Base-by-base conservation (phyloP, 106 monocot genomes). In the Allium fistulosum region DNA sequence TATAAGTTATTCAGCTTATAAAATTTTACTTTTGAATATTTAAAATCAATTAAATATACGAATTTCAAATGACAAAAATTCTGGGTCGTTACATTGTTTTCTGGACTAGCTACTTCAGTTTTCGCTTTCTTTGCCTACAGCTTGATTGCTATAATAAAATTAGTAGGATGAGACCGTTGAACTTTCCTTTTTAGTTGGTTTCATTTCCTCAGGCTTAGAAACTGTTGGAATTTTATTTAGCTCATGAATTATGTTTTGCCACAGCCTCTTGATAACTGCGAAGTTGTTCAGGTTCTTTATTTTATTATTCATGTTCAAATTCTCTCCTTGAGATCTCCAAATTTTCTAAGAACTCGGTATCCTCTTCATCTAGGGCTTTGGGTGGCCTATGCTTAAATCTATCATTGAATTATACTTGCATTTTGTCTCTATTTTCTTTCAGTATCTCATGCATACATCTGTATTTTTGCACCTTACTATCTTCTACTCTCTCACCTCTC, bases 371-470 rank as follows among this genome's bases (percentile, higher is more conserved):
- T 58, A 97, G 74, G 62, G 96, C 96, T 82, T 97, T 97, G n/a
- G 96, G 96, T 62, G 96, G 92, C 67, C 96, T 85, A 59, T 96
- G 96, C 84, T 96, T 96, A 74, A 96, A 96, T 77, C 92, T 85
- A 74, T 96, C 92, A 65, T 82, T 92, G 74, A 96, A 96, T 70
- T 96, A 91, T 13, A 88, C 86, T 82, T 96, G 92, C 45, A 88
- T 96, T 26, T 71, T 91, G 10, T 96, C 96, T 76, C 88, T 96
- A 68, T 96, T 96, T 66, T 91, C 96, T 70, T 72, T 84, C 57
- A 96, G 59, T 4, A 96, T 92, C 96, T 95, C 91, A 72, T 71
- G 91, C 62, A 95, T 70, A 18, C 87, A 85, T 17, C 76, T 76
- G 69, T 88, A 83, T 46, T 85, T 59, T 79, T 91, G 91, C 1